Conservation (phyloP, 345 rosid species). For the Eucalyptus pauciflora region DNA sequence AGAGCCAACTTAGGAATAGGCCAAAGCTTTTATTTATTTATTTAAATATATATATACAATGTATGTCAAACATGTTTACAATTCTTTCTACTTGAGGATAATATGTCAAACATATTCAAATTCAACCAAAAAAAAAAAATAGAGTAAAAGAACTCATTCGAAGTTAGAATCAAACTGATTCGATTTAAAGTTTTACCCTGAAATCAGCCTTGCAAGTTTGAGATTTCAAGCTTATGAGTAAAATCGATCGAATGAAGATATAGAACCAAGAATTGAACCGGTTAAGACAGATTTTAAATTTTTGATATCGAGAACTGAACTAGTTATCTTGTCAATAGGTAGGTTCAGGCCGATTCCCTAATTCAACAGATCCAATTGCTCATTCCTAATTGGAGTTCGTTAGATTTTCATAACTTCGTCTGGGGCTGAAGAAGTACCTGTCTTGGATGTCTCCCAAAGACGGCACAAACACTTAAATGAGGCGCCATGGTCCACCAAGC, state of each 20-base stretch:
- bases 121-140: not conserved
- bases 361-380: not conserved
- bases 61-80: not conserved
- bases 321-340: not conserved
- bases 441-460: not conserved
- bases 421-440: not conserved
- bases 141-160: not conserved
- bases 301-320: not conserved
- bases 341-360: not conserved
- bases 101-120: not conserved
- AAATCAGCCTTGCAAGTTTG: not conserved
- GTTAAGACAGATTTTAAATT: fast-evolving
- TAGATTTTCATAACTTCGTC: not conserved
- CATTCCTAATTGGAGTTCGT: not conserved
- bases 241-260: not conserved
- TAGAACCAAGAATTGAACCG: not conserved
- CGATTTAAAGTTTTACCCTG: not conserved
- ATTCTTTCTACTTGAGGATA: not conserved
- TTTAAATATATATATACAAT: not conserved
- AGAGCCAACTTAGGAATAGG: fast-evolving
- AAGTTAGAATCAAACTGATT: not conserved
- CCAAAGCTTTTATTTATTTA: fast-evolving
- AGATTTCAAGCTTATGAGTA: not conserved
- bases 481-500: not conserved
- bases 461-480: not conserved